These are phyloP conservation scores for Aquilaria yunnanensis DNA, from an alignment of 345 rosid genomes.

Conservation along the genomic window DNA sequence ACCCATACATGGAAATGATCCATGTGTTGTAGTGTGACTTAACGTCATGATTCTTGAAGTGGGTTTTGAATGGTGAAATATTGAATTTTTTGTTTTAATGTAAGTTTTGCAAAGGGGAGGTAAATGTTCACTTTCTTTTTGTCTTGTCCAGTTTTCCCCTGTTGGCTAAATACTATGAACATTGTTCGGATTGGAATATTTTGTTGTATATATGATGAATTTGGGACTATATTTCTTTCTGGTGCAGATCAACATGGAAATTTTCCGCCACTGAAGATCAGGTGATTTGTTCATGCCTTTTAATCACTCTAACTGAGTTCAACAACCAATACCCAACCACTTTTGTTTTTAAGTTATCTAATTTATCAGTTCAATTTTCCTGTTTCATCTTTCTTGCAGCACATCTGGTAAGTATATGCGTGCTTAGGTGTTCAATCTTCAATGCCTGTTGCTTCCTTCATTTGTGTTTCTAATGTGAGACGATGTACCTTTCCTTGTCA, in stretches of 20 bases:
- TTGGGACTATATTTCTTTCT: neutral
- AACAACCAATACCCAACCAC: neutral
- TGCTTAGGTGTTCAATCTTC: constrained; percentile 8
- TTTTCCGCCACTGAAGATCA: constrained; percentile 35
- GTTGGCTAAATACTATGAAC: too few relatives aligned
- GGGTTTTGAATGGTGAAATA: too few relatives aligned
- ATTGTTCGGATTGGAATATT: too few relatives aligned
- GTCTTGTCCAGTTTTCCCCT: too few relatives aligned
- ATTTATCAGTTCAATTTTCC: constrained; percentile 2
- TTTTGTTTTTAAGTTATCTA: constrained; percentile 13
- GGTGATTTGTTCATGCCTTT: constrained; percentile 19
- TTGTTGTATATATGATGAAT: too few relatives aligned
- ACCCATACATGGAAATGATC: too few relatives aligned
- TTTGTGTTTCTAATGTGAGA: neutral
- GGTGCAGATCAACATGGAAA: constrained; percentile 39
- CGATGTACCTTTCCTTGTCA: constrained; percentile 5
- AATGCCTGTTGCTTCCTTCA: neutral
- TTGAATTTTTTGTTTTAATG: too few relatives aligned
- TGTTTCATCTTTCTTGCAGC: constrained; percentile 33
- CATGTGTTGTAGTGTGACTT: too few relatives aligned
- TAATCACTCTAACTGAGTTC: neutral
- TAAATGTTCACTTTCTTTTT: too few relatives aligned
- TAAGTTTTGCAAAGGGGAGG: too few relatives aligned
- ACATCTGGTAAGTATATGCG: constrained; percentile 21
- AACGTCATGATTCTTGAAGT: too few relatives aligned